Evolutionary conservation across 257 asterid genomes (phyloP).

Genomic region (Plantago elongata): DNA sequence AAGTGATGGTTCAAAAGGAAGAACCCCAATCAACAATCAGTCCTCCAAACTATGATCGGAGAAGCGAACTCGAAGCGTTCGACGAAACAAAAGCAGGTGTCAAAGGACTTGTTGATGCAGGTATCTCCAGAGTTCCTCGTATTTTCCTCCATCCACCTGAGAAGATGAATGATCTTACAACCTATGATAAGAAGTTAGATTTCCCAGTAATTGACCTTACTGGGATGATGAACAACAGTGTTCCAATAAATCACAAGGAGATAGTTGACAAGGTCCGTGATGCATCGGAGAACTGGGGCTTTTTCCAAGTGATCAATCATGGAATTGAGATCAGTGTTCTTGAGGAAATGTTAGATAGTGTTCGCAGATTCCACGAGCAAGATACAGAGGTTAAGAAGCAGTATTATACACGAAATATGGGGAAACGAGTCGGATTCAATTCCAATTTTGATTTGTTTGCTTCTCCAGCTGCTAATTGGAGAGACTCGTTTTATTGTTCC

Average conservation of each 20-base stretch:
- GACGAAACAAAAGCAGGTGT: conserved; percentile 9
- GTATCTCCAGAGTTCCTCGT: neutral
- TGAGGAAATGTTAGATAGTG: neutral
- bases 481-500: conserved; percentile 1
- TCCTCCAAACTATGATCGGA: neutral
- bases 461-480: conserved; percentile 14
- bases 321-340: conserved; percentile 9
- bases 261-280: conserved; percentile 3
- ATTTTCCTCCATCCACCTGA: conserved; percentile 8
- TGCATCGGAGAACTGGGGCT: conserved; percentile 34
- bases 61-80: conserved; percentile 4
- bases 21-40: neutral
- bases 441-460: conserved; percentile 9
- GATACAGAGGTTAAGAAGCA: conserved; percentile 4
- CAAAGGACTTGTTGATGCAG: conserved; percentile 13
- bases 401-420: neutral
- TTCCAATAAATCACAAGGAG: conserved; percentile 11
- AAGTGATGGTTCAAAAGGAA: neutral
- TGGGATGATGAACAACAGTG: conserved; percentile 9
- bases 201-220: conserved; percentile 32
- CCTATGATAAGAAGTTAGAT: neutral
- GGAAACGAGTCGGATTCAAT: neutral
- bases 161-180: neutral
- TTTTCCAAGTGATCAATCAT: conserved; percentile 40
- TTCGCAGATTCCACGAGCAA: conserved; percentile 3